A percentile compares a stretch with the other conserved stretches of the same genome.
phyloP scores from a whole-genome alignment of 75 land plant species.

The Cryptomeria japonica region DNA sequence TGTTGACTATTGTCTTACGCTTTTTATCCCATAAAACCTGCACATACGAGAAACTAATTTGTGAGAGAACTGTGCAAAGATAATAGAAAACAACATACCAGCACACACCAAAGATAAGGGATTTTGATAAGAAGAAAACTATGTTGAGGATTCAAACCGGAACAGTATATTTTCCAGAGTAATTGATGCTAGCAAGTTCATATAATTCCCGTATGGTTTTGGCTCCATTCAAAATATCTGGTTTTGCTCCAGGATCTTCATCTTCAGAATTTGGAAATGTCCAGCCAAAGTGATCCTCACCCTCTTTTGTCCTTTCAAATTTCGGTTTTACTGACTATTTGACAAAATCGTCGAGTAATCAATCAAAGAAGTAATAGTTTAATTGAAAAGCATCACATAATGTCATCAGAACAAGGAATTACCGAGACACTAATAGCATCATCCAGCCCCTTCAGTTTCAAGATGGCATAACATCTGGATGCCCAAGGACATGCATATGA shows the following conservation, averaged over 20 bases:
- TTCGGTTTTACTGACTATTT: slow-evolving; percentile 65
- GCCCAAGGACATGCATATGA: slow-evolving; percentile 96
- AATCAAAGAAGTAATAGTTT: slow-evolving; percentile 8
- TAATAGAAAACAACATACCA: neutral
- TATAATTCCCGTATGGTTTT: slow-evolving; percentile 70
- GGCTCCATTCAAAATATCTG: slow-evolving; percentile 64
- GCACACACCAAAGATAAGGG: neutral
- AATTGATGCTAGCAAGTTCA: slow-evolving; percentile 69
- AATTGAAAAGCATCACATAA: slow-evolving; percentile 1
- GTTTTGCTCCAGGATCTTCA: slow-evolving; percentile 73
- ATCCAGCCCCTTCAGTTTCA: slow-evolving; percentile 87
- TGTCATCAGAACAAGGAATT: slow-evolving; percentile 5
- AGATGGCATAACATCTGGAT: slow-evolving; percentile 69
- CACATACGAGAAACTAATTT: neutral
- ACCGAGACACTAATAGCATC: slow-evolving; percentile 76
- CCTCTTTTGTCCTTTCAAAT: slow-evolving; percentile 74
- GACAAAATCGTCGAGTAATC: slow-evolving; percentile 7
- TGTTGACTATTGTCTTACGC: slow-evolving; percentile 72
- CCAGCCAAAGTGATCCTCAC: slow-evolving; percentile 86
- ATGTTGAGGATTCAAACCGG: slow-evolving; percentile 39
- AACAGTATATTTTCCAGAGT: slow-evolving; percentile 71
- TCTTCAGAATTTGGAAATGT: slow-evolving; percentile 56
- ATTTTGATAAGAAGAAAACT: neutral
- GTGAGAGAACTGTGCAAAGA: slow-evolving; percentile 1
- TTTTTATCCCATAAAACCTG: slow-evolving; percentile 94